Base-by-base conservation (phyloP, 2,329 filamentous ascomycete genomes). In the Dactylellina cionopaga region DNA sequence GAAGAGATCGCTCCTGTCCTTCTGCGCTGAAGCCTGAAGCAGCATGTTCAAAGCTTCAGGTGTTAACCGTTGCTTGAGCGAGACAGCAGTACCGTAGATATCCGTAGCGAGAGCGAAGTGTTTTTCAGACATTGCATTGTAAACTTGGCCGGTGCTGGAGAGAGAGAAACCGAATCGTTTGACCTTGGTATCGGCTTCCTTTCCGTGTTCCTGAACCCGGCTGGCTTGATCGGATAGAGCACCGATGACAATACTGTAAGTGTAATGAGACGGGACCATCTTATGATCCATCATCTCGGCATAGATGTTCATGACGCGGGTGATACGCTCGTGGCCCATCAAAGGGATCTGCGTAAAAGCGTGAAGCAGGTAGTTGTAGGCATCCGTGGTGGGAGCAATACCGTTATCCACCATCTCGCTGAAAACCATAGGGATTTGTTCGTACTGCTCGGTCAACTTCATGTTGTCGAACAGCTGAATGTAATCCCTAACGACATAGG, bases 221-320 rank as follows among this genome's bases (percentile, higher is more conserved):
- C 96, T 84, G 37, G 92, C 92, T 75, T 92, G 89, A 11, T 88
- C 86, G 15, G 93, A 90, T 56, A 99, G 84, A 37, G 97, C 84
- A 66, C 90, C 88, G 62, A 99, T 90, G 15, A 99, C 84, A 31
- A 92, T 92, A 78, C 92, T 88, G 81, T 96, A 98, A 0, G 94
- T 98, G 65, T 90, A 87, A 59, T 89, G 88, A 79, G 97, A 90
- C 5, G 94, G 93, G 17, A 86, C 83, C 22, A 98, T 89, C 76
- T 89, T 90, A 75, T 93, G 90, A 75, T 90, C 88, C 76, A 96
- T 88, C 95, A 99, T 98, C 79, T 98, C 93, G 13, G 92, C 90
- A 80, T 98, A 99, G 56, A 99, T 91, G 82, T 96, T 93, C 56
- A 98, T 85, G 3, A 92, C 92, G 83, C 96, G 96, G 74, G 92